Evolutionary conservation across 2,329 filamentous ascomycete genomes (phyloP), one percentile per base, ranked within the genome.

Genomic region (Fusarium marasasianum): DNA sequence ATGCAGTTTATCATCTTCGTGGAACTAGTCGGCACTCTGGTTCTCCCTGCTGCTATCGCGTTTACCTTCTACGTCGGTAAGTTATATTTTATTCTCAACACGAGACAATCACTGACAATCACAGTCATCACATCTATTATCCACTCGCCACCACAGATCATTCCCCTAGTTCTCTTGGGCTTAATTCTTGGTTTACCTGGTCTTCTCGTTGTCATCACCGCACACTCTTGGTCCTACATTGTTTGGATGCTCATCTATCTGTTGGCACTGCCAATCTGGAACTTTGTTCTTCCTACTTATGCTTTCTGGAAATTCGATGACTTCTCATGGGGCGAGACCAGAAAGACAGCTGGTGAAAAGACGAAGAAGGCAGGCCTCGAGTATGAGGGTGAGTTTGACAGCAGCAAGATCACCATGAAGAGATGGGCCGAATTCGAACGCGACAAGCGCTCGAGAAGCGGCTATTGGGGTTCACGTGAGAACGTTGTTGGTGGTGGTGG

Each of bases 261-360:
- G 24, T 61, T 95, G 51, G 98, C 96, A 2, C 90, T 99, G 4
- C 97, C 97, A 1, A 89, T 99, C 66, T 99, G 96, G 96, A 99
- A 99, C 84, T 98, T 99, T 82, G 88, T 99, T 43, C 91, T 99
- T 14, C 96, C 96, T 0, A 90, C 91, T 13, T 99, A 99, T 81
- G 93, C 96, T 7, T 99, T 96, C 87, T 99, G 96, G 96, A 98
- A 99, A 85, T 99, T 99, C 82, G 96, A 99, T 82, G 96, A 99
- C 86, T 99, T 99, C 87, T 97, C 94, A 65, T 99, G 96, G 96
- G 96, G 96, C 79, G 97, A 99, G 74, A 99, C 96, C 63, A 91
- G 96, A 71, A 97, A 98, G 90, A 98, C 96, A 45, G 94, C 92
- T 0, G 95, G 95, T 35, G 96, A 98, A 80, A 94, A 93, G 85